These are phyloP conservation scores for Coemansia sp. DNA, from an alignment of 192 early-diverging fungal species.

Conservation along the genomic window DNA sequence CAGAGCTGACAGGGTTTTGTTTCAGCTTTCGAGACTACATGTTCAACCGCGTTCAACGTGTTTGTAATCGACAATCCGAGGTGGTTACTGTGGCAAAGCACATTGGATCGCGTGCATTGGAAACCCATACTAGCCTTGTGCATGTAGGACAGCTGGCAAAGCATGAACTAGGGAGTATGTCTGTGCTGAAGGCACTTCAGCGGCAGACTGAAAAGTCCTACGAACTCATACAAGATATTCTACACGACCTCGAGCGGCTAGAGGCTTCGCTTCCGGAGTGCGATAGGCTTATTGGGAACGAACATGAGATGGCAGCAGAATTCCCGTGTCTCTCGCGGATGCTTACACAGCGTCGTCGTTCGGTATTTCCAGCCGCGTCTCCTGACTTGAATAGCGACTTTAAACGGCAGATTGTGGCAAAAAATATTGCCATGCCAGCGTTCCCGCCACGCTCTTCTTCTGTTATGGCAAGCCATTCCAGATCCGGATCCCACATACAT, in stretches of 20 bases:
- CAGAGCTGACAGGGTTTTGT: slow-evolving; percentile 47
- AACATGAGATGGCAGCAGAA: slow-evolving; percentile 14
- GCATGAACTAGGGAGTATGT: slow-evolving; percentile 30
- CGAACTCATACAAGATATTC: slow-evolving; percentile 49
- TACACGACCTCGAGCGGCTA: slow-evolving; percentile 49
- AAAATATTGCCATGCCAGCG: slow-evolving; percentile 22
- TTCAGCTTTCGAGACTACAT: slow-evolving; percentile 52
- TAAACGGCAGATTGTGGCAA: slow-evolving; percentile 36
- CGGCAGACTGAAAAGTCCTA: slow-evolving; percentile 52
- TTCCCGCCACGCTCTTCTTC: slow-evolving; percentile 40
- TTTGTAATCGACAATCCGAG: slow-evolving; percentile 42
- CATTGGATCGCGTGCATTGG: slow-evolving; percentile 27
- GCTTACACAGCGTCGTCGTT: slow-evolving; percentile 23
- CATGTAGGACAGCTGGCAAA: slow-evolving; percentile 34
- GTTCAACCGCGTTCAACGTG: slow-evolving; percentile 28
- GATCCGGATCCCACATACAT: slow-evolving; percentile 5
- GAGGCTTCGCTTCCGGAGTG: slow-evolving; percentile 28
- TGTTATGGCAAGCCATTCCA: slow-evolving; percentile 10
- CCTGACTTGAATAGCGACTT: slow-evolving; percentile 22
- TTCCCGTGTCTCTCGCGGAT: slow-evolving; percentile 19
- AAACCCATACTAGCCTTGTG: slow-evolving; percentile 21
- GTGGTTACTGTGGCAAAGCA: slow-evolving; percentile 33
- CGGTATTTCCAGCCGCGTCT: slow-evolving; percentile 15
- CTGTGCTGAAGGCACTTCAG: slow-evolving; percentile 40
- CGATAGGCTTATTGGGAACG: slow-evolving; percentile 19